Percentiles rank a stretch among this genome's conserved stretches.
phyloP scores from a whole-genome alignment of 345 rosid genomes.

The Microthlaspi erraticum region DNA sequence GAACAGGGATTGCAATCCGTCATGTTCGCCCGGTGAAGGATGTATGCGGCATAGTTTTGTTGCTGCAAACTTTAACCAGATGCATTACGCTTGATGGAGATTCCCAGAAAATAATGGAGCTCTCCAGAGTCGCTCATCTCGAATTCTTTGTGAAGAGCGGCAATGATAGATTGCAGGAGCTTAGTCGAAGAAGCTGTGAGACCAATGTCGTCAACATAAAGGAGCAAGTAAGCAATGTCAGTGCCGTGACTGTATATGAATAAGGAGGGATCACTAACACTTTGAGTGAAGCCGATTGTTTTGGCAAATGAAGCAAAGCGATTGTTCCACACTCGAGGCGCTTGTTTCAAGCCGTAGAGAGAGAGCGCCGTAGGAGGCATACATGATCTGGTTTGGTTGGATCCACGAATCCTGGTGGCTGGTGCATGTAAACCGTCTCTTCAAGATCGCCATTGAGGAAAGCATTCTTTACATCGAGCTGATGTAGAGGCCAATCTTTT shows the following conservation, averaged over 20 bases:
- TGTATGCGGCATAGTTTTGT: too few relatives aligned
- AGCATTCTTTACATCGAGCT: background rate
- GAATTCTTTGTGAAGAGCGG: background rate
- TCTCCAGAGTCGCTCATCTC: background rate
- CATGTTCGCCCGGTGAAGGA: too few relatives aligned
- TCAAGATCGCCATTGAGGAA: background rate
- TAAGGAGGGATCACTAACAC: background rate
- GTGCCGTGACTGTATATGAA: background rate
- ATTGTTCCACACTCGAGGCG: background rate
- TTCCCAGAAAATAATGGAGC: too few relatives aligned
- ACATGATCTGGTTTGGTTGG: background rate
- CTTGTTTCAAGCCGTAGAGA: background rate
- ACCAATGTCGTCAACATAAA: background rate
- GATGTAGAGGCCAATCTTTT: fast-evolving
- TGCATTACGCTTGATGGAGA: too few relatives aligned
- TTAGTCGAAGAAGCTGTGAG: background rate
- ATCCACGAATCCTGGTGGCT: background rate
- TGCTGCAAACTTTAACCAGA: background rate
- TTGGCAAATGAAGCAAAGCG: background rate
- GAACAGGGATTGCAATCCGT: too few relatives aligned
- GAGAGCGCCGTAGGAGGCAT: fast-evolving
- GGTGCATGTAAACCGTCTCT: background rate
- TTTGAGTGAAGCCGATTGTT: fast-evolving
- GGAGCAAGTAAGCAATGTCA: background rate
- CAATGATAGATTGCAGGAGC: background rate